Percentiles rank a stretch among this genome's conserved stretches.
These are phyloP conservation scores for Phytopythium vexans DNA, from an alignment of 352 stramenopile genomes.

Conservation along the genomic window DNA sequence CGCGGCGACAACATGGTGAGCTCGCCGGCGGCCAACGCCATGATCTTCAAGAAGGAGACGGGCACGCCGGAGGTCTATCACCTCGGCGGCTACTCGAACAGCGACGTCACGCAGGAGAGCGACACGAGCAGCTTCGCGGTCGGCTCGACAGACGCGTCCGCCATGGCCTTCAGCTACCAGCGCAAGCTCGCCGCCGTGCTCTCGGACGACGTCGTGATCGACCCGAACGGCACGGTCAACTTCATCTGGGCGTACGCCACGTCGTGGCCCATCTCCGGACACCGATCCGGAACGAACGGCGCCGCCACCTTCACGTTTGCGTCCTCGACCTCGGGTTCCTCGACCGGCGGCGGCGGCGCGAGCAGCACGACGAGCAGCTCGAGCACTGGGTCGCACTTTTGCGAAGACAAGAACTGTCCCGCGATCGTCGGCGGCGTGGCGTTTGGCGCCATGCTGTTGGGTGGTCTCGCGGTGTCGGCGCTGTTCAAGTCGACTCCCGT, in stretches of 20 bases:
- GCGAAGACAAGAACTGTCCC: conserved; percentile 58
- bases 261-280: conserved; percentile 58
- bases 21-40: conserved; percentile 59
- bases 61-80: conserved; percentile 40
- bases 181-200: conserved; percentile 48
- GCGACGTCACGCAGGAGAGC: conserved; percentile 35
- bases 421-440: conserved; percentile 51
- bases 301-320: conserved; percentile 51
- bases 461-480: conserved; percentile 43
- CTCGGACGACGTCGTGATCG: conserved; percentile 45
- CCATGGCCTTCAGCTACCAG: conserved; percentile 73
- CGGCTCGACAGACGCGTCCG: conserved; percentile 25
- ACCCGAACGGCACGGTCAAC: conserved; percentile 20
- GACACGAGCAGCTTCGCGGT: conserved; percentile 41
- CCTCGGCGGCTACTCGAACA: conserved; percentile 46
- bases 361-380: conserved; percentile 22
- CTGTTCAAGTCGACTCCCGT: conserved; percentile 35
- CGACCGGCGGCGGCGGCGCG: conserved; percentile 5
- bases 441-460: conserved; percentile 50
- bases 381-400: conserved; percentile 28
- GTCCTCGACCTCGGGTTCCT: conserved; percentile 11
- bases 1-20: conserved; percentile 56
- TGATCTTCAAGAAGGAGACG: conserved; percentile 58
- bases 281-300: conserved; percentile 45
- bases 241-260: conserved; percentile 77